A percentile compares a stretch with the other conserved stretches of the same genome.
Conservation (phyloP, 2,329 filamentous ascomycete genomes). For the Fonsecaea pugnacius region DNA sequence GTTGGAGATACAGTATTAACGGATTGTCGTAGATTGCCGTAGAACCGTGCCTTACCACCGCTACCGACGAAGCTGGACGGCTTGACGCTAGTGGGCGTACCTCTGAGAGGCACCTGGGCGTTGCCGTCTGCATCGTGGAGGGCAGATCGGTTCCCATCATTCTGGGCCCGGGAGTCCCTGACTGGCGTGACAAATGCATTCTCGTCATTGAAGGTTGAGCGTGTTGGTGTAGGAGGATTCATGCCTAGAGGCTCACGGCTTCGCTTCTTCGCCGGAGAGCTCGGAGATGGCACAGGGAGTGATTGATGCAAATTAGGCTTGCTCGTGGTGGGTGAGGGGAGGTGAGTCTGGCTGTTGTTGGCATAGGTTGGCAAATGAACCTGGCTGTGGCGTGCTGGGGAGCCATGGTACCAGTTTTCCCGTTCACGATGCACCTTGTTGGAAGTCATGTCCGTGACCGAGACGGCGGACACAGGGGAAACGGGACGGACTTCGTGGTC, state of each 20-base stretch:
- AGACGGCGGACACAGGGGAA: conserved; percentile 34
- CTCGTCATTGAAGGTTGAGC: conserved; percentile 37
- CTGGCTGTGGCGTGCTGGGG: conserved; percentile 22
- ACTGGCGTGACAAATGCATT: conserved; percentile 26
- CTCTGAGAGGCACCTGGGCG: conserved; percentile 37
- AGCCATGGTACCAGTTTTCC: conserved; percentile 32
- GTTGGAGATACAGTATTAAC: conserved; percentile 20
- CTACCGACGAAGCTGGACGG: conserved; percentile 41
- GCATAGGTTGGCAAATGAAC: conserved; percentile 8
- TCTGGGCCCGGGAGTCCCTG: conserved; percentile 8
- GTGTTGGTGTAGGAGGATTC: conserved; percentile 52
- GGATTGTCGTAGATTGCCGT: conserved; percentile 42
- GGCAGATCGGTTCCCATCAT: background rate
- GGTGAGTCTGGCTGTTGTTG: conserved; percentile 11
- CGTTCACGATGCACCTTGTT: conserved; percentile 23
- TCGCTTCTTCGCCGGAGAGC: conserved; percentile 31
- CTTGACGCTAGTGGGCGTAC: conserved; percentile 16
- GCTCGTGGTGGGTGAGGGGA: conserved; percentile 15
- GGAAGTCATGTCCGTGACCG: conserved; percentile 27
- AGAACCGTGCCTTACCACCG: conserved; percentile 46
- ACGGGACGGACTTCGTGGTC: conserved; percentile 33
- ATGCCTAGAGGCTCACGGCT: conserved; percentile 49
- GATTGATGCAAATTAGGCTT: conserved; percentile 14
- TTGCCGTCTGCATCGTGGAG: conserved; percentile 41
- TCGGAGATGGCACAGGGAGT: conserved; percentile 23